A percentile compares a stretch with the other conserved stretches of the same genome.
phyloP scores from a whole-genome alignment of 148 eudicot species.

The Gaultheria prostrata region DNA sequence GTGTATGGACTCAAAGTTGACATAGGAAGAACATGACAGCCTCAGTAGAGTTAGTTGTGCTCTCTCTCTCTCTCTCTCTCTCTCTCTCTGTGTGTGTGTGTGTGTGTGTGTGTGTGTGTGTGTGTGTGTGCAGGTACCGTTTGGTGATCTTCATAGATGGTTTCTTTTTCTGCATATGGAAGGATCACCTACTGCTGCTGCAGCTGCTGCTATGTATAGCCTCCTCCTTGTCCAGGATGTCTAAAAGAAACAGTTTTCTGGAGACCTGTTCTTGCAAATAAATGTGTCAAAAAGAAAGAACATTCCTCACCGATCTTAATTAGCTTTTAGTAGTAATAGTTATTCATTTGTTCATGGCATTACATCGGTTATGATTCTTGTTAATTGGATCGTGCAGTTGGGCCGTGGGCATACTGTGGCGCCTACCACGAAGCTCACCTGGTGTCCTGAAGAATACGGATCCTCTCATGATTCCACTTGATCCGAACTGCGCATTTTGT shows the following conservation, averaged over 20 bases:
- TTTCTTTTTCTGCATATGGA: neutral
- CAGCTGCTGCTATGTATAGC: neutral
- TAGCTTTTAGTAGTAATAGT: neutral
- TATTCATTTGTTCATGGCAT: neutral
- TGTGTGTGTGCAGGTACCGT: neutral
- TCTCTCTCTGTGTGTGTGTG: neutral
- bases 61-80: slow-evolving; percentile 12
- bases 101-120: no score
- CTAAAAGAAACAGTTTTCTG: neutral
- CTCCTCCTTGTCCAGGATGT: neutral
- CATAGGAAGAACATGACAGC: slow-evolving; percentile 5
- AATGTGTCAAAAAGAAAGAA: neutral
- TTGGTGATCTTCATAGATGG: neutral
- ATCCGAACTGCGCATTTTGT: no score
- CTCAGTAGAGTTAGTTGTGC: neutral
- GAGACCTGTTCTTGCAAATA: neutral
- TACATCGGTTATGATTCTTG: neutral
- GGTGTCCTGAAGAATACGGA: no score
- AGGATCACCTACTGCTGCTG: neutral
- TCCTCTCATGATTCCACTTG: no score
- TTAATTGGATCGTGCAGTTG: neutral
- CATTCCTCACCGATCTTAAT: neutral
- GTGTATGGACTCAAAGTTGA: neutral
- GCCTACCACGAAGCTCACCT: no score
- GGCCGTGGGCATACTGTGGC: no score